phyloP scores from a whole-genome alignment of 2,329 filamentous ascomycete species.

The Ceratocystis variospora region DNA sequence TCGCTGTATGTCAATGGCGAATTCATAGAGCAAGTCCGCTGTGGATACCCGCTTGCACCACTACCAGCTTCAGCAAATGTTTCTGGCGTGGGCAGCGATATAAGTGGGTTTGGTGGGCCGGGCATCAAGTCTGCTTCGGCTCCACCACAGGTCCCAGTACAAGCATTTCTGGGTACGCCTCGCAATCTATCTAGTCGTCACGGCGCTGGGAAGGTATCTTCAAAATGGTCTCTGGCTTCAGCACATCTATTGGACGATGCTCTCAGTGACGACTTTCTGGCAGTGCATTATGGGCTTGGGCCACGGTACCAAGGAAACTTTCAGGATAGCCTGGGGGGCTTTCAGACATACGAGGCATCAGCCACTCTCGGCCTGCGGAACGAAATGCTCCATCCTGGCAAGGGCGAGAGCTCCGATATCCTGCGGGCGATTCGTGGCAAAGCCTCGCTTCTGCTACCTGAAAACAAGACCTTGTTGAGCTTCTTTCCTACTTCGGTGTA shows the following conservation, averaged over 20 bases:
- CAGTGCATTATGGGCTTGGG: constrained; percentile 80
- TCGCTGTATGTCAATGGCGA: constrained; percentile 86
- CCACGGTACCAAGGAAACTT: constrained; percentile 91
- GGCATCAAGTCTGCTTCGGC: not conserved
- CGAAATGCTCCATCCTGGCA: constrained; percentile 76
- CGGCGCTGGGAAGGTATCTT: constrained; percentile 58
- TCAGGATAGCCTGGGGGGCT: constrained; percentile 87
- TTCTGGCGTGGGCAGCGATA: constrained; percentile 40
- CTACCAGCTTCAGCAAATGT: constrained; percentile 44
- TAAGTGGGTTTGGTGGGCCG: constrained; percentile 3
- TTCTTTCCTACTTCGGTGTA: constrained; percentile 70
- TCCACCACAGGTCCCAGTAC: constrained; percentile 28
- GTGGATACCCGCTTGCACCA: constrained; percentile 70
- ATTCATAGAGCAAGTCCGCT: constrained; percentile 82
- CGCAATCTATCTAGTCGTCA: constrained; percentile 67
- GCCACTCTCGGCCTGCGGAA: constrained; percentile 82
- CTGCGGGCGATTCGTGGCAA: constrained; percentile 75
- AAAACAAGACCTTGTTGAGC: constrained; percentile 69
- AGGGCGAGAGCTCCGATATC: constrained; percentile 84
- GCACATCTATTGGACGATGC: constrained; percentile 80
- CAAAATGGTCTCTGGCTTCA: constrained; percentile 78
- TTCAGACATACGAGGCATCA: constrained; percentile 91
- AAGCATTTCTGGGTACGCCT: constrained; percentile 88
- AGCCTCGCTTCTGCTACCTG: constrained; percentile 67
- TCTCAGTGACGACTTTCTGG: constrained; percentile 79